Percentiles rank a stretch among this genome's conserved stretches.
phyloP scores from a whole-genome alignment of 2,329 filamentous ascomycete genomes.

The Ceratocystiopsis brevicomis region DNA sequence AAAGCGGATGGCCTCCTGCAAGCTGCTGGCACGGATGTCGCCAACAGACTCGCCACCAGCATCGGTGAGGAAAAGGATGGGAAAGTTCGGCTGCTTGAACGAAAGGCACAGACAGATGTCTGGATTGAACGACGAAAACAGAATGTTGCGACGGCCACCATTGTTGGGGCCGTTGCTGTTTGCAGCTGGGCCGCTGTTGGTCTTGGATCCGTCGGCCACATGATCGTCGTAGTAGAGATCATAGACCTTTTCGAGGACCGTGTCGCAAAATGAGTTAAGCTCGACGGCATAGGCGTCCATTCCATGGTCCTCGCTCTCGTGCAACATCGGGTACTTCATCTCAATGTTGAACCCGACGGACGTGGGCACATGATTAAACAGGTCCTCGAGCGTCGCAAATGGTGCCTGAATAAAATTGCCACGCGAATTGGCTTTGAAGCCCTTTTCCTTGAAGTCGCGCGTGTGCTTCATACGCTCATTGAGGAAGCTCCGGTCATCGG shows the following conservation, averaged over 20 bases:
- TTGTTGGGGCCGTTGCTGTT: too few species aligned
- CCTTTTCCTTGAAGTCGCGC: conserved; percentile 80
- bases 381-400: conserved; percentile 85
- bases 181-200: too few species aligned
- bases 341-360: conserved; percentile 94
- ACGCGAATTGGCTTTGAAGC: conserved; percentile 87
- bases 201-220: too few species aligned
- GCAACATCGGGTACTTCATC: conserved; percentile 93
- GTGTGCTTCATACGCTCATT: conserved; percentile 94
- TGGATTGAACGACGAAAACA: conserved; percentile 95
- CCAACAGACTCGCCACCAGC: conserved; percentile 65
- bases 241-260: conserved; percentile 76
- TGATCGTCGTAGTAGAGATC: conserved; percentile 46
- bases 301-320: conserved; percentile 84
- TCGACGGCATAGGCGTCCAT: conserved; percentile 96
- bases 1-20: conserved; percentile 92
- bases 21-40: conserved; percentile 72
- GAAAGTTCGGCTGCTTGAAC: conserved; percentile 94
- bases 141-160: conserved; percentile 48
- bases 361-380: conserved; percentile 70
- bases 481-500: conserved; percentile 16
- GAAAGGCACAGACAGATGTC: conserved; percentile 87
- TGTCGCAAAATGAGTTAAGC: conserved; percentile 91
- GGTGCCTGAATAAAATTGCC: conserved; percentile 91
- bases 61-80: conserved; percentile 85